These are phyloP conservation scores for Stevia rebaudiana DNA, from an alignment of 140 eudicot species.

Conservation along the genomic window DNA sequence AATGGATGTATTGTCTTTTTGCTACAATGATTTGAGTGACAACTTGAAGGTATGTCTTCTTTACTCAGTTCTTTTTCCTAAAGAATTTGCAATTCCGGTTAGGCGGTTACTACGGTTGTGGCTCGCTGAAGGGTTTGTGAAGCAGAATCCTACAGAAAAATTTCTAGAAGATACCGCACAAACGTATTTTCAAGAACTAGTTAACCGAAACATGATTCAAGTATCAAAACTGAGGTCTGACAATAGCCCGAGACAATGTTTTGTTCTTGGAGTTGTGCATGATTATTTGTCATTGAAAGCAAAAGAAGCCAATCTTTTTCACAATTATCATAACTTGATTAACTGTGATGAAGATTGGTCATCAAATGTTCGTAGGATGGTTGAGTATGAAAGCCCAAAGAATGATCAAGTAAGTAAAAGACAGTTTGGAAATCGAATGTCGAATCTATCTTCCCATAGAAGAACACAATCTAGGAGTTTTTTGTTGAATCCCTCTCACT, in stretches of 20 bases:
- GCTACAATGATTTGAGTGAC: conserved; percentile 34
- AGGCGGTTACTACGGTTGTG: conserved; percentile 49
- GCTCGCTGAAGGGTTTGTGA: conserved; percentile 58
- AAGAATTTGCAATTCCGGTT: conserved; percentile 41
- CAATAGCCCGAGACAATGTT: conserved; percentile 45
- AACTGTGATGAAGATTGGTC: conserved; percentile 1
- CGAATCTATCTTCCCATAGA: conserved; percentile 1
- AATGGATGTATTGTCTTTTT: conserved; percentile 18
- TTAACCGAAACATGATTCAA: conserved; percentile 43
- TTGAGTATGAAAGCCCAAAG: conserved; percentile 36
- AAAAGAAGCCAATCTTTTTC: conserved; percentile 38
- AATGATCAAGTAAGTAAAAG: conserved; percentile 1
- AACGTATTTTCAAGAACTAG: conserved; percentile 38
- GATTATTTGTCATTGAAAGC: conserved; percentile 46
- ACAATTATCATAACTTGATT: conserved; percentile 25
- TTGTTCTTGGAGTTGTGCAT: conserved; percentile 39
- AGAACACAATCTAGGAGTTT: conserved; percentile 22
- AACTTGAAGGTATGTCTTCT: conserved; percentile 41
- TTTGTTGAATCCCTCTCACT: conserved; percentile 1
- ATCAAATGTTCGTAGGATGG: conserved; percentile 39
- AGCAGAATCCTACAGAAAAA: not conserved
- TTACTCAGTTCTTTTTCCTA: conserved; percentile 43
- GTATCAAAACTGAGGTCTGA: conserved; percentile 53
- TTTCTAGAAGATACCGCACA: conserved; percentile 38
- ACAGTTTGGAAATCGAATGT: not conserved